Base-by-base conservation (phyloP, 129 eudicot genomes). In the Lactuca saligna region DNA sequence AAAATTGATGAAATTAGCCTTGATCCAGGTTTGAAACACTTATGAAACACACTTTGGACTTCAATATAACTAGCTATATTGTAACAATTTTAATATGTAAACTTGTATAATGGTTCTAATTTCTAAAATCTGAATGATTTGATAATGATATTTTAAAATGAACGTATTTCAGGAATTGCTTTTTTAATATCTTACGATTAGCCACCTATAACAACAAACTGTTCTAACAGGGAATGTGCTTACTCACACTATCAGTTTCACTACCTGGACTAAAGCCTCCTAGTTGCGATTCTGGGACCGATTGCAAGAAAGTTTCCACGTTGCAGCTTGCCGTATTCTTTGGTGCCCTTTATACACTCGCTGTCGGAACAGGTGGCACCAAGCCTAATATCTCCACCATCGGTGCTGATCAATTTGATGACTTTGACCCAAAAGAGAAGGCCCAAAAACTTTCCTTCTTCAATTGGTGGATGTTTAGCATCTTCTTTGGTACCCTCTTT, bases 381-480 rank as follows among this genome's bases (percentile, higher is more conserved):
- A 85, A 82, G 78, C 83, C 90, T 29, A 85, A 78, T 54, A 79
- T 85, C 61, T 81, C 90, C 8, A 82, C 86, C 56, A 71, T 85
- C n/a, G 90, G 90, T 7, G 86, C 90, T 3, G 86, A 84, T 63
- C 89, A 84, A 32, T 84, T 84, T 29, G 86, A 85, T 50, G 90
- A 81, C 70, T 85, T 78, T 54, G 73, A 85, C 53, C 86, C 82
- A 0, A 75, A 81, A 68, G 90, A 85, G 67, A 85, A 81, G 69
- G 57, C 65, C 62, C 86, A 68, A 35, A 85, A 81, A 37, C 82
- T 82, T 4, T 77, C 85, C 5, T 84, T 84, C 75, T 84, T 84
- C 80, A 84, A 81, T 54, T 84, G 89, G 89, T 85, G 88, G 88
- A 84, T 84, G 85, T 84, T 84, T 49, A 78, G 81, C 54, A 75